Percentiles rank a stretch among this genome's conserved stretches.
phyloP scores from a whole-genome alignment of 225 moss, liverwort and hornwort species.

The Marchantia paleacea region DNA sequence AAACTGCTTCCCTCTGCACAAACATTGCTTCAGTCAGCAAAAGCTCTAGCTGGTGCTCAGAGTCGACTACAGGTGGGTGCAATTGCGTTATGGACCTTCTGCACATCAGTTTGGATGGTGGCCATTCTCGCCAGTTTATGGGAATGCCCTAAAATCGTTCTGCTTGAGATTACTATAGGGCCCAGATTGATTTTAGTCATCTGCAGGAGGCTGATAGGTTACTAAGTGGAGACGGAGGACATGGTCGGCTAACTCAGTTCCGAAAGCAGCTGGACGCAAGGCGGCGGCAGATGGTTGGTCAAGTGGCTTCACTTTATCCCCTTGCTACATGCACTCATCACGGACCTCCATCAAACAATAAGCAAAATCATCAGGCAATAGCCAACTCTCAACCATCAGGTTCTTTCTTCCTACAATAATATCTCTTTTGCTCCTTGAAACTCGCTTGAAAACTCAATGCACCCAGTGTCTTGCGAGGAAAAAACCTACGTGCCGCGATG shows the following conservation, averaged over 20 bases:
- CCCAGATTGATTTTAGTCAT: constrained; percentile 9
- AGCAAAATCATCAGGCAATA: constrained; percentile 10
- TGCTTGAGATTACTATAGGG: not conserved
- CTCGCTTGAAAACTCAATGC: not conserved
- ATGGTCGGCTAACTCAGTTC: constrained; percentile 64
- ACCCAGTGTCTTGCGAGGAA: not conserved
- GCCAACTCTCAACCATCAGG: constrained; percentile 38
- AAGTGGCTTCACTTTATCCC: constrained; percentile 83
- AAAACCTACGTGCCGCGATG: not conserved
- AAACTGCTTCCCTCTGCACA: constrained; percentile 54
- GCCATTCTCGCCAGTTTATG: not conserved
- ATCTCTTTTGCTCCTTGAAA: not conserved
- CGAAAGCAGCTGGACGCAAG: constrained; percentile 65
- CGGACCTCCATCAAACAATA: constrained; percentile 39
- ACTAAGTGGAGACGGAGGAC: constrained; percentile 80
- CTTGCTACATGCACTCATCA: constrained; percentile 48
- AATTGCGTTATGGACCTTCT: not conserved
- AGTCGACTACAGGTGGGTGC: constrained; percentile 70
- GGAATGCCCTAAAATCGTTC: not conserved
- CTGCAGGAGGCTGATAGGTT: constrained; percentile 73
- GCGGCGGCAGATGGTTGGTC: constrained; percentile 75
- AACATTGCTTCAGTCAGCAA: constrained; percentile 49
- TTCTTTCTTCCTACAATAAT: constrained; percentile 10
- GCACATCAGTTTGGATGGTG: not conserved
- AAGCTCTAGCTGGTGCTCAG: constrained; percentile 55